Base-by-base conservation (phyloP, 371 early-diverging fungal genomes). In the Haplosporangium sp. region DNA sequence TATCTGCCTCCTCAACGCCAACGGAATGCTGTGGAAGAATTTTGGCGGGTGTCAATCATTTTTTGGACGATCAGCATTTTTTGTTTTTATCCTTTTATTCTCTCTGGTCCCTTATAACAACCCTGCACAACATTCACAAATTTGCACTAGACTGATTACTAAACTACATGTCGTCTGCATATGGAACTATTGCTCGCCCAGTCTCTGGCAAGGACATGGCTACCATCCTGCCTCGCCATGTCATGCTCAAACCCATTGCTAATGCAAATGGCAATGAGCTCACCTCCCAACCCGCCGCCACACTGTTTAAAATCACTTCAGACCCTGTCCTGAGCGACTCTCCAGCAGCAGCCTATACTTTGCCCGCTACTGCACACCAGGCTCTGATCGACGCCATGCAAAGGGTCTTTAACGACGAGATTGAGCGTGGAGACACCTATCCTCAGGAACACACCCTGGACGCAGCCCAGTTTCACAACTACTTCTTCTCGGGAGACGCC, bases 371-470 rank as follows among this genome's bases (percentile, higher is more conserved):
- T 13, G 29, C 29, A 12, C 80, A 73, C 21, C 21, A 38, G 0
- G 41, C 83, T 6, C 63, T 86, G 12, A 79, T 91, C 38, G 66
- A 68, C 12, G 80, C 81, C 62, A 82, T 91, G 60, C 87, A 84
- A 52, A 48, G 59, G n/a, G 72, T 91, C 40, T 87, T 94, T 69
- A 94, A 92, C 67, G 69, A 62, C 18, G 91, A 91, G 65, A 83
- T 94, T 23, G 84, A 84, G 47, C 81, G 72, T 10, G 94, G 94
- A 64, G 87, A 87, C 41, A 92, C 92, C 10, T 94, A 94, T 67
- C 93, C 94, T 14, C 92, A 92, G 64, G 92, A 92, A 75, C 67
- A 82, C 52, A 43, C 43, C 18, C 59, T 92, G 61, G 80, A 81
- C 50, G 64, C 61, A 11, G 72, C 79, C 1, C 84, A 82, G 50